Conservation (phyloP, 495 filamentous ascomycete genomes). For the Hypomontagnella monticulosa region DNA sequence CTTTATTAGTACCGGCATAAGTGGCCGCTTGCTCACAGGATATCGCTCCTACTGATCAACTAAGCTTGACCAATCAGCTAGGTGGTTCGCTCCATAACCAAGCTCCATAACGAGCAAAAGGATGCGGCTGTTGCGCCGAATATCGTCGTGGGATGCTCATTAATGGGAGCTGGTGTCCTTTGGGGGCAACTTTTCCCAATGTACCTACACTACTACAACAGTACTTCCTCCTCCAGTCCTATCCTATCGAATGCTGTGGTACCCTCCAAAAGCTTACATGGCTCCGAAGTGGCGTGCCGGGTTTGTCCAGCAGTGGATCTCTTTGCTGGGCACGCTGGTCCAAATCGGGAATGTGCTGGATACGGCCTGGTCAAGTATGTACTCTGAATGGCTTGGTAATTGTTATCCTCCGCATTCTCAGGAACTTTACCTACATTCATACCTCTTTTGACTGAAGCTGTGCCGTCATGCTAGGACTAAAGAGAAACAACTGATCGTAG, state of each 20-base stretch:
- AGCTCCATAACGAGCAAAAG: not conserved
- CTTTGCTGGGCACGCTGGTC: conserved; percentile 44
- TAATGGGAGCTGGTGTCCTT: not conserved
- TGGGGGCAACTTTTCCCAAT: conserved; percentile 9
- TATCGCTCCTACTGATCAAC: conserved; percentile 34
- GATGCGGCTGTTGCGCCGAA: conserved; percentile 42
- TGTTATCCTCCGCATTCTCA: conserved; percentile 45
- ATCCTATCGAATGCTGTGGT: conserved; percentile 45
- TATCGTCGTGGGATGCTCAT: conserved; percentile 29
- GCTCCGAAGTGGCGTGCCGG: conserved; percentile 47
- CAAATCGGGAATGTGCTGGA: conserved; percentile 51
- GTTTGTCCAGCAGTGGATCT: conserved; percentile 48
- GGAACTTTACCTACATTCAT: conserved; percentile 8
- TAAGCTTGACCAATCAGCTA: conserved; percentile 27
- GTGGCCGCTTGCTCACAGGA: conserved; percentile 26
- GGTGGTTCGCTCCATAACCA: conserved; percentile 10
- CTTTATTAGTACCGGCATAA: conserved; percentile 43
- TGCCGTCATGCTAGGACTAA: not conserved
- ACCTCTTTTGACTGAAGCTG: not conserved
- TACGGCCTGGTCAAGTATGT: conserved; percentile 42
- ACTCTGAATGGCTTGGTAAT: conserved; percentile 9
- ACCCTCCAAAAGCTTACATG: conserved; percentile 48
- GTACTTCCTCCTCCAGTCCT: conserved; percentile 34
- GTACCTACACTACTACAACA: not conserved
- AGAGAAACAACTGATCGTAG: conserved; percentile 17